Evolutionary conservation across 768 basidiomycete species (phyloP).

Genomic region (Naematelia encephala): DNA sequence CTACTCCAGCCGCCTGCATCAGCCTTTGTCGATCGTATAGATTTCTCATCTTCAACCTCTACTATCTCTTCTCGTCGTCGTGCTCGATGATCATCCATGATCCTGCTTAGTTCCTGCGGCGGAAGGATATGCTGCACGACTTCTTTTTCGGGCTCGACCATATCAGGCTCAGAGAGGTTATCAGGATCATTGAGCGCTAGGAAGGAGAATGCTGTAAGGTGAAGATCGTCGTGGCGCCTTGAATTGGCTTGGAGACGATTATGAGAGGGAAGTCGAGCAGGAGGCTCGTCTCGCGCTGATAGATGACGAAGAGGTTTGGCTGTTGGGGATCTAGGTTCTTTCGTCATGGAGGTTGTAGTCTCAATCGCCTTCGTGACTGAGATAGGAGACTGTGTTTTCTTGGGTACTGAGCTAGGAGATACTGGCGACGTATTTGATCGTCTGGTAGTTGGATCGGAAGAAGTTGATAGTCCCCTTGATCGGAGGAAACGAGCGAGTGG

Average conservation of each 20-base stretch:
- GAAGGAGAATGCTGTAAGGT: background rate
- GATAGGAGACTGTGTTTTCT: too few relatives aligned
- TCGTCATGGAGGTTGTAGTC: too few relatives aligned
- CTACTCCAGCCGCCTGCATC: background rate
- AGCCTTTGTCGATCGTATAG: background rate
- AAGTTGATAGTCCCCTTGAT: background rate
- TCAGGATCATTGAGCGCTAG: background rate
- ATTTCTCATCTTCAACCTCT: background rate
- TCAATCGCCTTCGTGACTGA: too few relatives aligned
- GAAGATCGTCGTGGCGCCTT: background rate
- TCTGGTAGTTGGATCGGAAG: background rate
- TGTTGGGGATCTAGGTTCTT: too few relatives aligned
- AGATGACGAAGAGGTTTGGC: background rate
- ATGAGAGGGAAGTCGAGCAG: background rate
- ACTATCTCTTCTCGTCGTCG: background rate
- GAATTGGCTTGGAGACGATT: background rate
- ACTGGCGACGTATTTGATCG: too few relatives aligned
- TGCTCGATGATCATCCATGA: background rate
- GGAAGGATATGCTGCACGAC: background rate
- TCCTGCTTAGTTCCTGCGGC: background rate
- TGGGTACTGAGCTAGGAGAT: too few relatives aligned
- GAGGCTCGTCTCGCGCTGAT: background rate
- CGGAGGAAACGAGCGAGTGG: background rate
- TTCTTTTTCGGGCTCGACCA: background rate
- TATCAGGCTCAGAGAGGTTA: background rate